Base-by-base conservation (phyloP, 768 basidiomycete genomes). In the Rhodotorula paludigena region DNA sequence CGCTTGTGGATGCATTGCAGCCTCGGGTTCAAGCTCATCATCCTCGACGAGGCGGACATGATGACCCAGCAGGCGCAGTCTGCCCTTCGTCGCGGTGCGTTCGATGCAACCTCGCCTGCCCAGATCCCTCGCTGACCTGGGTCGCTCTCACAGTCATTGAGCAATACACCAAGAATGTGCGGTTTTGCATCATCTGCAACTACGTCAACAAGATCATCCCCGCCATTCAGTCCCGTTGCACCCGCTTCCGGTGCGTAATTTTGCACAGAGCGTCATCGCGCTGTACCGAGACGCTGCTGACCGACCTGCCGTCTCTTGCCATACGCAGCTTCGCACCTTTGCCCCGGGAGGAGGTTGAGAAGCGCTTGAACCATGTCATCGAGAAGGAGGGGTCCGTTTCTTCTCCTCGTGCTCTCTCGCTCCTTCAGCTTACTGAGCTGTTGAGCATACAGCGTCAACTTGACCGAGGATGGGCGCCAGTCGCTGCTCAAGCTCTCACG, bases 41-140 rank as follows among this genome's bases (percentile, higher is more conserved):
- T 99, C 68, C 85, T 99, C 41, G 96, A 99, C 74, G 96, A 99
- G 79, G 96, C 96, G n/a, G 96, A 99, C 82, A 96, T 96, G 94
- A 99, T 99, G 96, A 99, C 96, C 0, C 88, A 92, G 70, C 88
- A 90, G 63, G 96, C 96, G 2, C 96, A 99, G 77, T 90, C 93
- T 6, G 96, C 96, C 33, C 84, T 99, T 38, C 89, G 96, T 36
- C 88, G 96, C 74, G 81, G 82, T 82, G 39, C 58, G 78, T 49
- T 33, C 32, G 15, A 20, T 35, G 45, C 20, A 45, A 28, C 25
- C 54, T 55, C 10, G 32, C 10, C 38, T 45, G 16, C 39, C 18
- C 38, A 14, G 33, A 39, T 15, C 25, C 9, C 45, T 36, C 30
- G 20, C 25, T 59, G 3, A 25, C 11, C n/a, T 33, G 7, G 20